Evolutionary conservation across 371 early-diverging fungal genomes (phyloP).

Genomic region (Lichtheimia corymbifera): DNA sequence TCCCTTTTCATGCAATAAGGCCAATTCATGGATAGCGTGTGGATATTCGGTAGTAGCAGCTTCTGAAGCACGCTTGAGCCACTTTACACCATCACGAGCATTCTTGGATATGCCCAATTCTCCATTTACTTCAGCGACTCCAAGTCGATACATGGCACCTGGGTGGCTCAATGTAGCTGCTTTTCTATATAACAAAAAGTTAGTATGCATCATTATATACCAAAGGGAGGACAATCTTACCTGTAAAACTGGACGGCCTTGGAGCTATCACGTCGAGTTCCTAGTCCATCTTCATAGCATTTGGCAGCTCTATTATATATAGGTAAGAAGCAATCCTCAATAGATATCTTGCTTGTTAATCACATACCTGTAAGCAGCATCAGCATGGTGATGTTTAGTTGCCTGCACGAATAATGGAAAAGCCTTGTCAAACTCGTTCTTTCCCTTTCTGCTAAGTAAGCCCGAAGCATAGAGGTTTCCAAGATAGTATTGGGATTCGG

Average conservation of each 20-base stretch:
- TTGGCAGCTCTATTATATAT: constrained; percentile 55
- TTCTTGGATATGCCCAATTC: constrained; percentile 61
- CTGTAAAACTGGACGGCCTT: constrained; percentile 76
- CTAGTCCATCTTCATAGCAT: constrained; percentile 71
- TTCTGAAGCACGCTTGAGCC: constrained; percentile 75
- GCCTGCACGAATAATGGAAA: constrained; percentile 72
- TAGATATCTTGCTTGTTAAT: neutral
- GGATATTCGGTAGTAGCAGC: constrained; percentile 79
- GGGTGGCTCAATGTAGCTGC: constrained; percentile 70
- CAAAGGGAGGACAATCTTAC: constrained; percentile 28
- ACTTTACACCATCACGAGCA: constrained; percentile 75
- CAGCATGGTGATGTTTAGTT: constrained; percentile 68
- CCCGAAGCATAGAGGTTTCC: constrained; percentile 68
- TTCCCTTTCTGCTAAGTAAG: constrained; percentile 56
- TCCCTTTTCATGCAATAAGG: constrained; percentile 70
- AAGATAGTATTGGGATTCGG: constrained; percentile 67
- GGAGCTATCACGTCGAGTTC: constrained; percentile 59
- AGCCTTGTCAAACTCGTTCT: constrained; percentile 71
- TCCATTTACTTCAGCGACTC: constrained; percentile 73
- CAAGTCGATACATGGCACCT: constrained; percentile 74
- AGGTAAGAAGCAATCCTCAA: neutral
- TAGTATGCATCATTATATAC: neutral
- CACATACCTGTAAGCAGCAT: constrained; percentile 64
- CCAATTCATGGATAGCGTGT: constrained; percentile 80
- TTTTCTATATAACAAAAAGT: constrained; percentile 43